Conservation (phyloP, 805 yeast genomes). For the Wickerhamomyces silvicola region DNA sequence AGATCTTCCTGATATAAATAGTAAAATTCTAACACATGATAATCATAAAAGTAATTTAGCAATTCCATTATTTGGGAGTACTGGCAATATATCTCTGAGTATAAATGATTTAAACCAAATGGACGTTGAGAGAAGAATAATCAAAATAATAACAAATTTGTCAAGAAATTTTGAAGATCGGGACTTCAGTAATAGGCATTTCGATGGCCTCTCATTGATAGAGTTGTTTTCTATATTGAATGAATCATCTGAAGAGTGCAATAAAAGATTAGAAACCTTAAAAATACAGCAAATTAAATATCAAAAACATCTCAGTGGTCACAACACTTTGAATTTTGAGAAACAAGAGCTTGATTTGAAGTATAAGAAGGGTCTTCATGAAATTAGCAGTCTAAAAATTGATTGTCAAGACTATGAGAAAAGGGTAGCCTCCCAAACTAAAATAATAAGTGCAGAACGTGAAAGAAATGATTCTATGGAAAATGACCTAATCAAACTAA, state of each 20-base stretch:
- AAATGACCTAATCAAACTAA: no score
- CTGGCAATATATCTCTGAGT: no score
- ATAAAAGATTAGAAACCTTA: not conserved
- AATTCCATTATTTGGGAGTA: constrained; percentile 6
- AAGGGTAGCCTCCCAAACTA: no score
- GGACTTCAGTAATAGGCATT: no score
- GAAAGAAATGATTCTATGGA: no score
- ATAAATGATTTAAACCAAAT: not conserved
- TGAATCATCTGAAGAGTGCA: not conserved
- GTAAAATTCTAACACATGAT: not conserved
- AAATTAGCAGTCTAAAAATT: no score
- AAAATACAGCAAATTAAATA: constrained; percentile 5
- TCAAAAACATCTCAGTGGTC: constrained; percentile 4
- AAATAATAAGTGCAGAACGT: no score
- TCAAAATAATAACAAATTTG: not conserved
- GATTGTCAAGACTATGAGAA: no score
- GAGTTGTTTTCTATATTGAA: constrained; percentile 1
- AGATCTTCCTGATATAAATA: constrained; percentile 5
- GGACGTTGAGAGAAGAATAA: constrained; percentile 1
- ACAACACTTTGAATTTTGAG: not conserved
- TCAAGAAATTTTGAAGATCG: not conserved
- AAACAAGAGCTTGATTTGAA: not conserved
- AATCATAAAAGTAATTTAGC: not conserved
- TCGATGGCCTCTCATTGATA: no score
- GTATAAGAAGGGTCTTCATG: no score